Percentiles rank a stretch among this genome's conserved stretches.
phyloP scores from a whole-genome alignment of 2,329 filamentous ascomycete genomes.

The Dactylellina parvicollis region DNA sequence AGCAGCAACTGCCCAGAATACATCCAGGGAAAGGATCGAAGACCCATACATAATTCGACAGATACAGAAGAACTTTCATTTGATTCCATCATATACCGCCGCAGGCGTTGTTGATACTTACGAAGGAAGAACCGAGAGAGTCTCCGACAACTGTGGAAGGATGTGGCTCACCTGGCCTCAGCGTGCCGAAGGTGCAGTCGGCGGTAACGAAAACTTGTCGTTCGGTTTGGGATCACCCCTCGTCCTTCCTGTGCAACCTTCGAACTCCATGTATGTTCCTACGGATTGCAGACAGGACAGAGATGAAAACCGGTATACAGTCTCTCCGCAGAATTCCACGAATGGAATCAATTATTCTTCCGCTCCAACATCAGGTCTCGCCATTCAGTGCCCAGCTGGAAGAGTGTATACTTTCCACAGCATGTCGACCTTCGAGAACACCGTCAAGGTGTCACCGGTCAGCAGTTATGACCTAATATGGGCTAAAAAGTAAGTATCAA shows the following conservation, averaged over 20 bases:
- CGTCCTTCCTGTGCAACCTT: neutral
- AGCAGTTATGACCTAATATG: neutral
- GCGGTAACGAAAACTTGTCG: neutral
- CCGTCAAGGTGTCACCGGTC: neutral
- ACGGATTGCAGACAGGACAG: neutral
- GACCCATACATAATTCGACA: constrained; percentile 1
- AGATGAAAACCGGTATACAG: too few relatives aligned
- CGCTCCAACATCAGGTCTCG: neutral
- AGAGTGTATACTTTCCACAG: constrained; percentile 15
- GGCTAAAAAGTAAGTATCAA: constrained; percentile 26
- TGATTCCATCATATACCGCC: neutral
- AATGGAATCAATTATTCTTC: neutral
- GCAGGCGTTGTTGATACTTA: neutral
- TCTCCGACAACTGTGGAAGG: neutral
- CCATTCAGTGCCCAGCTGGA: constrained; percentile 6
- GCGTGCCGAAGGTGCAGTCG: neutral
- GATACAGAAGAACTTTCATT: constrained; percentile 8
- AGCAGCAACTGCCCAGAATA: neutral
- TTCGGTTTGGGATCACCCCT: too few relatives aligned
- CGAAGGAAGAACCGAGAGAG: neutral
- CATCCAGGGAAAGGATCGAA: neutral
- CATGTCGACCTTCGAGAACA: neutral
- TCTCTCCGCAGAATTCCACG: too few relatives aligned
- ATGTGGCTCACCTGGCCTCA: neutral
- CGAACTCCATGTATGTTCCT: neutral